Evolutionary conservation across 2,329 filamentous ascomycete genomes (phyloP).

Genomic region (Fusarium brachygibbosum): DNA sequence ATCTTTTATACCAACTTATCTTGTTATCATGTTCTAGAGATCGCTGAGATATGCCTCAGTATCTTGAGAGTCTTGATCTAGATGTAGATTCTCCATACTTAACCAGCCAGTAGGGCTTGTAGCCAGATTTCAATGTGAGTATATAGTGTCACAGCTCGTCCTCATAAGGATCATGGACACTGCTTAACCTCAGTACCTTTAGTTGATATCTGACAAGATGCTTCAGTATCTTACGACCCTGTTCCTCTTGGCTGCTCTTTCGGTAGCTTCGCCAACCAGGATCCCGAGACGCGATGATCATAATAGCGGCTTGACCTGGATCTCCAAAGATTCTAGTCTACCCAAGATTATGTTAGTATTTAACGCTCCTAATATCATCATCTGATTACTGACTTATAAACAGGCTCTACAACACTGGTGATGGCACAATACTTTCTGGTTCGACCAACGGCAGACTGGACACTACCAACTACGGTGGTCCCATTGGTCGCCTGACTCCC

Average conservation of each 20-base stretch:
- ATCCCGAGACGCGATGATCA: not conserved
- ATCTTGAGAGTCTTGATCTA: not conserved
- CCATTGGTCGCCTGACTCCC: constrained; percentile 42
- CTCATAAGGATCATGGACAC: too few relatives aligned
- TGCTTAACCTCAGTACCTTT: too few relatives aligned
- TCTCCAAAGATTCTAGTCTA: constrained; percentile 11
- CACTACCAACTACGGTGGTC: constrained; percentile 52
- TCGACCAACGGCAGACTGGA: constrained; percentile 54
- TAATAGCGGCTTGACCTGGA: not conserved
- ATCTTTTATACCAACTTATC: not conserved
- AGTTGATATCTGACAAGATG: not conserved
- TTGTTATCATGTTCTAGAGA: not conserved
- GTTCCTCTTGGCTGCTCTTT: not conserved
- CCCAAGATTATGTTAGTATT: constrained; percentile 48
- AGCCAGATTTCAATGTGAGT: not conserved
- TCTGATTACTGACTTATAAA: not conserved
- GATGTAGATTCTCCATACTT: not conserved
- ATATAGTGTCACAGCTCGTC: not conserved
- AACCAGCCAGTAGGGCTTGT: not conserved
- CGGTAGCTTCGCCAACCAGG: not conserved
- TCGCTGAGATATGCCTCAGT: not conserved
- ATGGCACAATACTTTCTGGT: constrained; percentile 53
- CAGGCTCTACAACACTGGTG: constrained; percentile 13
- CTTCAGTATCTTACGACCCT: not conserved
- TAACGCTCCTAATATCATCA: not conserved